Evolutionary conservation across 2,329 filamentous ascomycete genomes (phyloP).

Genomic region (Ceratocystis colombiana): DNA sequence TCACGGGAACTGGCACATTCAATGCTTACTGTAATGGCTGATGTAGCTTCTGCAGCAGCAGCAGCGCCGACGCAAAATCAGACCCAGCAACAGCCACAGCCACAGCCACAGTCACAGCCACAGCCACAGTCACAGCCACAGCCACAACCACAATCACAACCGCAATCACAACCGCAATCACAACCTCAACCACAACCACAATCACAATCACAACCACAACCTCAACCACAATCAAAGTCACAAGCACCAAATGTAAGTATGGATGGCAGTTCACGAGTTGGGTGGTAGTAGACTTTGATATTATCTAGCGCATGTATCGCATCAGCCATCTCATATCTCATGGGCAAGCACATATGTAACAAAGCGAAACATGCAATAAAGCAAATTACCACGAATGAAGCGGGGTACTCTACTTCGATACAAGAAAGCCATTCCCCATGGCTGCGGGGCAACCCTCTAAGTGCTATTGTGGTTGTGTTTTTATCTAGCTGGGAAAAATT

Average conservation of each 20-base stretch:
- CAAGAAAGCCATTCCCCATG: not conserved
- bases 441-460: conserved; percentile 11
- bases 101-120: not conserved
- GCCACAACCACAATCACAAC: too few relatives aligned
- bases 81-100: not conserved
- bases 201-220: too few relatives aligned
- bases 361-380: conserved; percentile 12
- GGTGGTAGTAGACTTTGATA: conserved; percentile 8
- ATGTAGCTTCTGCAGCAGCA: conserved; percentile 21
- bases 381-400: not conserved
- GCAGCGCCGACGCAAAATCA: not conserved
- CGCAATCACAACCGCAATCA: too few relatives aligned
- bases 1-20: conserved; percentile 13
- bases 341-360: not conserved
- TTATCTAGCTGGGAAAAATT: not conserved
- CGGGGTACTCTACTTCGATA: not conserved
- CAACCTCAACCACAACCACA: too few relatives aligned
- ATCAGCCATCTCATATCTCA: not conserved
- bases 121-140: not conserved
- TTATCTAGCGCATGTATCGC: conserved; percentile 4
- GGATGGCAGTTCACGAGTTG: conserved; percentile 7
- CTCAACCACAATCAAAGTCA: not conserved
- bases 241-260: conserved; percentile 1
- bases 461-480: not conserved
- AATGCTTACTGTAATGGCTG: conserved; percentile 21